Evolutionary conservation across 768 basidiomycete species (phyloP).

Genomic region (Amanita pallidorosea): DNA sequence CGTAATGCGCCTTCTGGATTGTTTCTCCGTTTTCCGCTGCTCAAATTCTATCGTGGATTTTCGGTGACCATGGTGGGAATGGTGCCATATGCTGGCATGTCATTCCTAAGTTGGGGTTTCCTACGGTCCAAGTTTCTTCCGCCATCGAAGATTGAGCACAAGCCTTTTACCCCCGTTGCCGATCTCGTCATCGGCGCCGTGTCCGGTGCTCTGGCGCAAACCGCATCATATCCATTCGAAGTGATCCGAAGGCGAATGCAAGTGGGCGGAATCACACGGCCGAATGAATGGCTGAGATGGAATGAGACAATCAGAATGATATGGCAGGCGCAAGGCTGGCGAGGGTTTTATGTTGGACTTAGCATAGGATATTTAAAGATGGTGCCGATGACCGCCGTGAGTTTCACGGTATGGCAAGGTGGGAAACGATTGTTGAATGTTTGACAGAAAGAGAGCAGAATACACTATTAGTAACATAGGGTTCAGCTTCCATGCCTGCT

Average conservation of each 20-base stretch:
- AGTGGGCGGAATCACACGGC: conserved; percentile 76
- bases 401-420: conserved; percentile 85
- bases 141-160: conserved; percentile 22
- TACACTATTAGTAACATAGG: background rate
- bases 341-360: conserved; percentile 87
- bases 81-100: conserved; percentile 91
- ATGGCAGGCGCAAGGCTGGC: conserved; percentile 60
- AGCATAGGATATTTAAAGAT: conserved; percentile 91
- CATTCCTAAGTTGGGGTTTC: conserved; percentile 87
- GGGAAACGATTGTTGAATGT: conserved; percentile 47
- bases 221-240: conserved; percentile 90
- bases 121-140: conserved; percentile 52
- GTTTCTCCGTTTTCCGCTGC: conserved; percentile 58
- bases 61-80: conserved; percentile 86
- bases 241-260: conserved; percentile 90
- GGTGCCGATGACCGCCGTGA: conserved; percentile 92
- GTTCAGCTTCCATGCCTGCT: background rate
- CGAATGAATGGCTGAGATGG: conserved; percentile 71
- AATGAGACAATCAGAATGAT: conserved; percentile 65
- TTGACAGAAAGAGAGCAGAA: conserved; percentile 12
- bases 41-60: conserved; percentile 98
- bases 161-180: conserved; percentile 33
- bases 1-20: conserved; percentile 16
- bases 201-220: conserved; percentile 80
- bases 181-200: conserved; percentile 81